Evolutionary conservation across 1,139 yeast genomes (phyloP), one percentile per base, ranked within the genome.

Genomic region (Lodderomyces jiufengensis): DNA sequence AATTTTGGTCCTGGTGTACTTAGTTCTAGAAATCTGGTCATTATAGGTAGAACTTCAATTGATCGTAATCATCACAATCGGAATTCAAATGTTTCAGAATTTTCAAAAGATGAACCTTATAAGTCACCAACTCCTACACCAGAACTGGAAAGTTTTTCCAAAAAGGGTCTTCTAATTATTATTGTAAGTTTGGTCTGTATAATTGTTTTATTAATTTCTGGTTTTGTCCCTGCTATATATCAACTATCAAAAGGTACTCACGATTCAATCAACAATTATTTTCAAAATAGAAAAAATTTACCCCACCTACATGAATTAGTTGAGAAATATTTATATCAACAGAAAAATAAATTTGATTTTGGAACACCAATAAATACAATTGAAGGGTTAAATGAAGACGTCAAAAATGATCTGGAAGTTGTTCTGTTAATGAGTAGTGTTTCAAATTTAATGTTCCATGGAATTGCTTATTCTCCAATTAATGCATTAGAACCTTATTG

Each of bases 391-490:
- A 65, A 59, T 32, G 41, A 50, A 2, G 48, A 46, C n/a, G 66
- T 56, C 36, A 54, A 51, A 27, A 41, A 48, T 1, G 68, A 65
- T 36, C 31, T 38, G 3, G 65, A 63, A 35, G 46, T 69, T 1
- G 41, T 46, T 23, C 37, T 48, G 2, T 42, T 65, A 14, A 63
- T 72, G 71, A 53, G 54, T 12, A 52, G 54, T 21, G 42, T 37
- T 8, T 27, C 45, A 13, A 41, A 44, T 47, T 52, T 53, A 3
- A 36, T 67, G 3, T 76, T 81, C 43, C 66, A 73, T 45, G 87
- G 87, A 0, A 45, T 81, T 15, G 74, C 78, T 13, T 81, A 81
- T 51, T 70, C 84, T 2, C 87, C 88, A 0, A 54, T 56, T 32
- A 61, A 68, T 34, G 76, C 63, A 2, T 56, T 67, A 50, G 73